Conservation (phyloP, 345 rosid genomes). For the Rhodamnia argentea region DNA sequence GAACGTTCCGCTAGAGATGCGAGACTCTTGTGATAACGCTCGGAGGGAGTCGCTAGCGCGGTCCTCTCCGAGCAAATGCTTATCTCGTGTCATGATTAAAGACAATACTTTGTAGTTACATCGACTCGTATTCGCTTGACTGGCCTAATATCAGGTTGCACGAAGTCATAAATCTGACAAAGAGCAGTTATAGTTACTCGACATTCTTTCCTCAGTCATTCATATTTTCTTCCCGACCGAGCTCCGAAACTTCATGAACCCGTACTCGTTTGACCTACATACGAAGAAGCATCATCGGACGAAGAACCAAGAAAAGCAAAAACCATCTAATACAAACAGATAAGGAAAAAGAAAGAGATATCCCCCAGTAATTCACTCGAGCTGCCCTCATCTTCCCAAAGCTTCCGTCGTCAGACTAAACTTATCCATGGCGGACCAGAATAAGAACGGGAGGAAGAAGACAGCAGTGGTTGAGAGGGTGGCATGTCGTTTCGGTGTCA, state of each 20-base stretch:
- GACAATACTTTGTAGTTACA: neutral
- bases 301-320: neutral
- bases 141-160: neutral
- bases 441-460: slow-evolving; percentile 1
- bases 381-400: neutral
- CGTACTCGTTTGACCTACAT: neutral
- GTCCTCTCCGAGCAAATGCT: neutral
- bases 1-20: neutral
- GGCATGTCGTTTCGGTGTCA: slow-evolving; percentile 5
- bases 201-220: neutral
- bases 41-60: neutral
- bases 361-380: neutral
- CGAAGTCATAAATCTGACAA: neutral
- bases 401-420: neutral
- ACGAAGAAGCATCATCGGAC: neutral
- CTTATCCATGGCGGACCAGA: neutral
- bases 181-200: neutral
- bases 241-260: neutral
- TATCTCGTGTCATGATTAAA: neutral
- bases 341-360: neutral
- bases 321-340: neutral
- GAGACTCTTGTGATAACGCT: neutral
- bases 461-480: slow-evolving; percentile 14
- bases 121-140: neutral
- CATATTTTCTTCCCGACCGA: neutral